Evolutionary conservation across 1,284 basidiomycete genomes (phyloP), one percentile per base, ranked within the genome.

Genomic region (Puccinia coronata): DNA sequence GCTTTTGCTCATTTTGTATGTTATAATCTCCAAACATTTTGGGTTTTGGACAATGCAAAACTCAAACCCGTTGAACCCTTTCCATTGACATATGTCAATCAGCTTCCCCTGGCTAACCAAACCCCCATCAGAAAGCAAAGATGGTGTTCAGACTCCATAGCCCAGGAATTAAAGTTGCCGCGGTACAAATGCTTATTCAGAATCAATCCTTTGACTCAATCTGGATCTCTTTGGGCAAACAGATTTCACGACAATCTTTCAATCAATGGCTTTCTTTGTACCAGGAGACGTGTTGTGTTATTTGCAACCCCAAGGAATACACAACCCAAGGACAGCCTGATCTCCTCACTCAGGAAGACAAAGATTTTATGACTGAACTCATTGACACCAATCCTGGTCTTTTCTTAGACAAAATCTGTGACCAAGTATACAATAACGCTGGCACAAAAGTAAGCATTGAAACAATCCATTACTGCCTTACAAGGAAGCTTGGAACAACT

Each of bases 371-470:
- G 57, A 49, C 31, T 28, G 41, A 63, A 0, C 47, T 76, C 4
- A 25, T 76, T 31, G 41, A 20, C n/a, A n/a, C 20, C 11, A 28
- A 59, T 31, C 73, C 73, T 4, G 41, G 25, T 1, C 9, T 63
- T 14, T 76, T 55, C 25, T 12, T 75, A 11, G 73, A 76, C 31
- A 31, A 76, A 49, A 16, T 76, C 16, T 47, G 34, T 11, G 43
- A 49, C 1, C 49, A 20, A 31, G 25, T 70, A 16, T 47, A 49
- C 8, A 43, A 70, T 51, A 28, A 71, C 2, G 20, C 28, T 23
- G 28, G 28, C 2, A 70, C 67, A 0, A 3, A 28, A 11, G 16
- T 71, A 12, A 34, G 43, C 28, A 20, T 25, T 6, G 16, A 31
- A 25, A 28, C 69, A 1, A 31, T 71, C 1, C 43, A 53, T 6